Evolutionary conservation across 2,329 filamentous ascomycete species (phyloP).

Genomic region (Colletotrichum cuscutae): DNA sequence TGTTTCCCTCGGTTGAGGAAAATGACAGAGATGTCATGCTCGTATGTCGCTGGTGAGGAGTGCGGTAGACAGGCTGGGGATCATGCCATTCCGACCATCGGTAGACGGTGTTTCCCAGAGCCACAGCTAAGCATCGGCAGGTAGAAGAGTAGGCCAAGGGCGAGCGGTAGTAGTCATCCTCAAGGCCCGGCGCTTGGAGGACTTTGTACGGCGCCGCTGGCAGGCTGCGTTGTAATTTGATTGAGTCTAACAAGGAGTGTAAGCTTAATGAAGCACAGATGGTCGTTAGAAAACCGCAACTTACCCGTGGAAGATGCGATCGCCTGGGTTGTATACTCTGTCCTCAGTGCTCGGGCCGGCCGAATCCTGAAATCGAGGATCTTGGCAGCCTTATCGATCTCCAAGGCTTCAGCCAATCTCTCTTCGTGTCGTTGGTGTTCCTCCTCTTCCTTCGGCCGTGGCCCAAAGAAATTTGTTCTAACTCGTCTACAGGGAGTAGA

Average conservation of each 20-base stretch:
- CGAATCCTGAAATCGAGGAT: slow-evolving; percentile 67
- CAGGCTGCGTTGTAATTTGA: slow-evolving; percentile 47
- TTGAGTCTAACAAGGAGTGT: not conserved
- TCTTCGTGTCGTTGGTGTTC: slow-evolving; percentile 76
- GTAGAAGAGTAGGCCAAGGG: slow-evolving; percentile 85
- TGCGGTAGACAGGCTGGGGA: slow-evolving; percentile 65
- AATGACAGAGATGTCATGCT: slow-evolving; percentile 89
- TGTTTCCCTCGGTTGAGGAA: slow-evolving; percentile 80
- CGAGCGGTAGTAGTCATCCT: slow-evolving; percentile 96
- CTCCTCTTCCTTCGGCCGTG: slow-evolving; percentile 59
- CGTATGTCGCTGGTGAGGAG: slow-evolving; percentile 40
- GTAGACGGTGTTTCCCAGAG: slow-evolving; percentile 82
- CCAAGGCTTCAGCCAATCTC: slow-evolving; percentile 81
- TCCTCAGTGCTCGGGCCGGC: slow-evolving; percentile 34
- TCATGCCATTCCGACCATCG: slow-evolving; percentile 85
- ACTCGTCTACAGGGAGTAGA: slow-evolving; percentile 58
- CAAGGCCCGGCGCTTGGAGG: slow-evolving; percentile 86
- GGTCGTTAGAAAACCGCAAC: not conserved
- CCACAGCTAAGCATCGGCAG: slow-evolving; percentile 83
- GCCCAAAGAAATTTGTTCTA: slow-evolving; percentile 58
- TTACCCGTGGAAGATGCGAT: not conserved
- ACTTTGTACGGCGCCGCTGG: slow-evolving; percentile 84
- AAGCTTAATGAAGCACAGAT: not conserved
- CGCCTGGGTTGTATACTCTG: not conserved
- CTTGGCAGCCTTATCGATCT: slow-evolving; percentile 76